Percentiles rank a stretch among this genome's conserved stretches.
These are phyloP conservation scores for Zea luxurians DNA, from an alignment of 176 grass and related monocot genomes.

Conservation along the genomic window DNA sequence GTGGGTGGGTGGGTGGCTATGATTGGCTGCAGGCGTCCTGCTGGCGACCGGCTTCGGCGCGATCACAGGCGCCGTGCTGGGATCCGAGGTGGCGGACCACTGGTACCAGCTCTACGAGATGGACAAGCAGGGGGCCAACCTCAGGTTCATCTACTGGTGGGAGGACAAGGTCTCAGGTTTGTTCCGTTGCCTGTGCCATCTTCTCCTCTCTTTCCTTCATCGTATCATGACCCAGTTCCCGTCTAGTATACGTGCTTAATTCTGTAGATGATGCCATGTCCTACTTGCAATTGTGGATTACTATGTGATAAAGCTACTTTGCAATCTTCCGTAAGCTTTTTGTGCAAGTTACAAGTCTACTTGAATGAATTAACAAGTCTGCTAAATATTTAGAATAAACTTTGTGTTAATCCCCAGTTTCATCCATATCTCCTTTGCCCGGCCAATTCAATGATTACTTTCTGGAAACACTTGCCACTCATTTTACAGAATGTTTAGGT, in stretches of 20 bases:
- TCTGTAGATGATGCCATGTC: not conserved
- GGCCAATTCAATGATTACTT: not conserved
- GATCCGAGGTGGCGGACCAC: slow-evolving; percentile 92
- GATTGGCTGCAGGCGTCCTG: slow-evolving; percentile 58
- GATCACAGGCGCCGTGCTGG: slow-evolving; percentile 67
- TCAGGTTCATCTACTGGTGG: slow-evolving; percentile 99
- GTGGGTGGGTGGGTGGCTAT: not conserved
- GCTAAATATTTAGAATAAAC: not conserved
- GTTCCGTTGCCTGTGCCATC: slow-evolving; percentile 17
- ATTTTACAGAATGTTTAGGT: not conserved
- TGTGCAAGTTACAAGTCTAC: not conserved
- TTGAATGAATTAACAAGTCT: not conserved
- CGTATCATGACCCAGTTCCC: not conserved
- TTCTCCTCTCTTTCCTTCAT: not conserved
- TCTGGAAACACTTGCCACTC: not conserved
- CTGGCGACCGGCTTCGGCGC: slow-evolving; percentile 82
- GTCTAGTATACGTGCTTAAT: not conserved
- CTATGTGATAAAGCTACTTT: not conserved
- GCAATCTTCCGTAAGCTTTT: not conserved
- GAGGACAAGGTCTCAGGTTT: slow-evolving; percentile 95
- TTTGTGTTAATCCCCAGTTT: not conserved
- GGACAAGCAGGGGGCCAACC: slow-evolving; percentile 83
- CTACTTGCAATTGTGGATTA: not conserved
- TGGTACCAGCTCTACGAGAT: slow-evolving; percentile 86
- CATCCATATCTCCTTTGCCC: not conserved